Evolutionary conservation across 331 rosid genomes (phyloP), one percentile per base, ranked within the genome.

Genomic region (Rosa hybrid): DNA sequence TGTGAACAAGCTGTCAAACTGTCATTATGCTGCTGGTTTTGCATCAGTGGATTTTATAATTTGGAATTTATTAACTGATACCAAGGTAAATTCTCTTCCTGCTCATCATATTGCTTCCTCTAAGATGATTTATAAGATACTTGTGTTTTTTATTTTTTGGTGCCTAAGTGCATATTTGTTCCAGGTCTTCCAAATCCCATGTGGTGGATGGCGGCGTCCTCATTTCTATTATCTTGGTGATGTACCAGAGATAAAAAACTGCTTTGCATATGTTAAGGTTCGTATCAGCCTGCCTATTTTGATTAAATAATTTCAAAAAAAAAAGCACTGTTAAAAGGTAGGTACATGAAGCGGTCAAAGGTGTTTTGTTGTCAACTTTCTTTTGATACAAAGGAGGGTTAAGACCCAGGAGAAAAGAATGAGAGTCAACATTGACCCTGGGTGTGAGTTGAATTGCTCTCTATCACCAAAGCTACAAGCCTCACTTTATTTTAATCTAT

Each of bases 121-220:
- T 27, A 27, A 27, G 1, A 27, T 27, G 30, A 27, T 27, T 27
- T 27, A 27, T 27, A 27, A 27, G 30, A 0, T 27, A 62, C 71
- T 38, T 53, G 27, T 38, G 18, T 64, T 38, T 25, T 56, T 48
- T 46, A 60, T 8, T 48, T 62, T 70, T 76, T 76, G 84, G 56
- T 78, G 6, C 80, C 84, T 78, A 62, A 78, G 74, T 72, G 18
- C 51, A 74, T 72, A 72, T 60, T 25, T 27, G 10, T 77, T 72
- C 68, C 90, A 95, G 99, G 93, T 95, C 79, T 78, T 93, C 84
- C 92, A 83, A 86, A 86, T 95, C 70, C 89, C 94, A 57, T 95
- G 99, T 74, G 99, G 98, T 81, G 99, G 99, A 82, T 95, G 99
- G 99, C 91, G 99, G 50, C 96, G 99, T 41, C 98, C 97, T 56